Conservation (phyloP, 2,329 filamentous ascomycete species). For the Botrytis medusae region DNA sequence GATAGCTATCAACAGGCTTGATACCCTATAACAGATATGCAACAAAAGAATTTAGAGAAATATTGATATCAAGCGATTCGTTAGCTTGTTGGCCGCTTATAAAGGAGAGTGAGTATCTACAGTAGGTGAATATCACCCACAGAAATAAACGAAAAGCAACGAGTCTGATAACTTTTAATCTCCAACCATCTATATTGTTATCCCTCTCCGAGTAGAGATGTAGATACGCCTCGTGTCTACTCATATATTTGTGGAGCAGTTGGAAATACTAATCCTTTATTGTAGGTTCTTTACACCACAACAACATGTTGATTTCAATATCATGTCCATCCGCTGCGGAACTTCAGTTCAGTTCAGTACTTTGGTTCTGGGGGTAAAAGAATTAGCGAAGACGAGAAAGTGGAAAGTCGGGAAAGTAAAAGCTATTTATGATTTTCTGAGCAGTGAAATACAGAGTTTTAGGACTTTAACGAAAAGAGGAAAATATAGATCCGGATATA, state of each 20-base stretch:
- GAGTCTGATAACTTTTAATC: not conserved
- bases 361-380: not conserved
- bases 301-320: not conserved
- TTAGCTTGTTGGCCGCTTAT: not conserved
- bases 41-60: not conserved
- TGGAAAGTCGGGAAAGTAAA: not conserved
- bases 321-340: not conserved
- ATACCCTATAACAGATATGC: not conserved
- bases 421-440: not conserved
- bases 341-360: not conserved
- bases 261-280: not conserved
- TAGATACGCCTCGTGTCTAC: not conserved
- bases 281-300: not conserved
- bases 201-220: not conserved
- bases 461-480: not conserved
- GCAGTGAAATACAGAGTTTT: not conserved
- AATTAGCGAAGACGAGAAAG: not conserved
- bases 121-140: not conserved
- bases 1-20: not conserved
- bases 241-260: not conserved
- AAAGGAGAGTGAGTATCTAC: not conserved
- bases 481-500: not conserved
- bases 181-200: not conserved
- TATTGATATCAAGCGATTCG: not conserved
- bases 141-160: not conserved